Evolutionary conservation across 129 eudicot species (phyloP), one percentile per base, ranked within the genome.

Genomic region (Lonicera japonica): DNA sequence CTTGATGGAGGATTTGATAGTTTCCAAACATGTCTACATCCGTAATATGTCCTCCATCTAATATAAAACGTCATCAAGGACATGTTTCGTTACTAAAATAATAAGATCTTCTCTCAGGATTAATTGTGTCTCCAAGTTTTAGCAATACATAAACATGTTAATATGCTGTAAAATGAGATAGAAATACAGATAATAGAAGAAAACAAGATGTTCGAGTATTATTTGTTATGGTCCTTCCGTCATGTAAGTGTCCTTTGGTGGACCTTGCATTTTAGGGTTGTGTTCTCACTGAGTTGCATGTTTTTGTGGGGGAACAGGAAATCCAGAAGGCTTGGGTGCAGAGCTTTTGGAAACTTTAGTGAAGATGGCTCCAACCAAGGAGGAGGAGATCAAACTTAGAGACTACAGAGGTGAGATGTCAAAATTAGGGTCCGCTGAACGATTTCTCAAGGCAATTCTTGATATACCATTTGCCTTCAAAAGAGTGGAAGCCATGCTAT

Each of bases 361-460:
- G 62, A 92, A 92, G 84, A 87, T 92, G 98, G 98, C 91, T 50
- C 98, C 98, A 75, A 92, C 98, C 67, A 87, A 92, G 68, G 98
- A 92, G 77, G 98, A 92, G 78, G 98, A 87, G 75, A 87, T 87
- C 21, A 92, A 82, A 63, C 96, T 92, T 18, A 78, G 78, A 75
- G 90, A 84, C 61, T 87, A 87, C 69, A 80, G 58, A 68, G 98
- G 95, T 19, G 98, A 92, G 53, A 62, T 66, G 70, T 68, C 96
- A 39, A 87, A 82, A 68, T 53, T 92, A 70, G 98, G 98, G 60
- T 65, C 96, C 43, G 96, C 98, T 41, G 98, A 92, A 73, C 65
- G 96, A 52, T 92, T 92, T 56, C 86, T 92, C 58, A 87, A 65
- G 76, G 74, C 88, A 38, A 70, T 92, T 48, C 95, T 92, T 16